Percentiles rank a stretch among this genome's conserved stretches.
Evolutionary conservation across 371 early-diverging fungal genomes (phyloP).

Genomic region (Parasitella parasitica): DNA sequence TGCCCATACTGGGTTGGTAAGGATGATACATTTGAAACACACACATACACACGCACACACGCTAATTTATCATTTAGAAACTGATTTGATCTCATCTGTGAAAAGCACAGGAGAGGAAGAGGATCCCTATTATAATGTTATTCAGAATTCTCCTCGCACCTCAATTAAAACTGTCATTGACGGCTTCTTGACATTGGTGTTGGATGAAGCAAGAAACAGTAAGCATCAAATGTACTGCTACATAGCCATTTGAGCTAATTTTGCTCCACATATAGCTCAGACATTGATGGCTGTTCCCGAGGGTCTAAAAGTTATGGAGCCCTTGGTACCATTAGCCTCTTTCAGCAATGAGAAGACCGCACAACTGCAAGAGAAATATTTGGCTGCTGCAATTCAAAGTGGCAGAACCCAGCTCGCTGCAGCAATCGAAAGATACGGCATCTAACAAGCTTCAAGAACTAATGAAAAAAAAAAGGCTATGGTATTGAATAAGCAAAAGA

Average conservation of each 20-base stretch:
- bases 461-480: too few species aligned
- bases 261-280: background rate
- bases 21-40: background rate
- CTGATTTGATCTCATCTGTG: background rate
- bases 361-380: background rate
- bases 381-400: background rate
- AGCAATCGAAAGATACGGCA: background rate
- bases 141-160: conserved; percentile 23
- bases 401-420: background rate
- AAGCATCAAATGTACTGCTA: background rate
- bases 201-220: conserved; percentile 48
- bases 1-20: conserved; percentile 35
- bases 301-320: conserved; percentile 9
- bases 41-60: too few species aligned
- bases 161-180: conserved; percentile 54
- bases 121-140: conserved; percentile 4
- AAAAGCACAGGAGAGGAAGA: background rate
- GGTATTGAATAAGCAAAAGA: too few species aligned
- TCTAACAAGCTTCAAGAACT: too few species aligned
- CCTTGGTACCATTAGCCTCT: background rate
- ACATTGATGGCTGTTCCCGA: conserved; percentile 19
- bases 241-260: background rate
- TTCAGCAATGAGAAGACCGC: background rate
- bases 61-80: background rate
- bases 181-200: conserved; percentile 49